These are phyloP conservation scores for Cadophora sp. DNA, from an alignment of 2,329 filamentous ascomycete genomes.

Conservation along the genomic window DNA sequence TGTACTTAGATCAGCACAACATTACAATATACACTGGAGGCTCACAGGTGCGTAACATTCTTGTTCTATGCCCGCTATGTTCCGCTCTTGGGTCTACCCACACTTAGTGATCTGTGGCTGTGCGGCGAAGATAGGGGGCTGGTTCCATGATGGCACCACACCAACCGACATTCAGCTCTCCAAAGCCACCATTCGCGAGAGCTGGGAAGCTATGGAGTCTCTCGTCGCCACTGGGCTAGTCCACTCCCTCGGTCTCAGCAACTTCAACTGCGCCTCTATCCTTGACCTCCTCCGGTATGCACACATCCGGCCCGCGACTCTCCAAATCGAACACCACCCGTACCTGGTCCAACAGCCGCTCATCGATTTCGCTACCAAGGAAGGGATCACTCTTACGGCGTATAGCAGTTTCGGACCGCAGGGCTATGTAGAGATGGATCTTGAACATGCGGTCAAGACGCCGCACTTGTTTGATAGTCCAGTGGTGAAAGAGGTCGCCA, in stretches of 20 bases:
- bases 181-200: constrained; percentile 77
- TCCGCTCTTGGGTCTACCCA: no score
- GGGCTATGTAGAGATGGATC: constrained; percentile 77
- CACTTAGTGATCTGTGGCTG: no score
- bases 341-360: constrained; percentile 79
- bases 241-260: constrained; percentile 78
- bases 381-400: constrained; percentile 76
- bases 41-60: no score
- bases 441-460: constrained; percentile 68
- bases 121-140: no score
- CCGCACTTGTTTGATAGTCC: constrained; percentile 73
- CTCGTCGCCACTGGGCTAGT: constrained; percentile 72
- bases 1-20: no score
- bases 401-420: constrained; percentile 84
- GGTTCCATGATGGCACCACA: constrained; percentile 67
- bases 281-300: constrained; percentile 82
- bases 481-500: constrained; percentile 66
- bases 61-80: no score
- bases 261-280: constrained; percentile 78
- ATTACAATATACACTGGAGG: no score
- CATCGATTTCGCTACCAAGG: constrained; percentile 68
- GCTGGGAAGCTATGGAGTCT: constrained; percentile 79
- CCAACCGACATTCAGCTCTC: constrained; percentile 64
- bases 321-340: constrained; percentile 89
- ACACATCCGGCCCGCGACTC: constrained; percentile 72